These are phyloP conservation scores for Nannochloris sp. DNA, from an alignment of 139 green algal species.

Conservation along the genomic window DNA sequence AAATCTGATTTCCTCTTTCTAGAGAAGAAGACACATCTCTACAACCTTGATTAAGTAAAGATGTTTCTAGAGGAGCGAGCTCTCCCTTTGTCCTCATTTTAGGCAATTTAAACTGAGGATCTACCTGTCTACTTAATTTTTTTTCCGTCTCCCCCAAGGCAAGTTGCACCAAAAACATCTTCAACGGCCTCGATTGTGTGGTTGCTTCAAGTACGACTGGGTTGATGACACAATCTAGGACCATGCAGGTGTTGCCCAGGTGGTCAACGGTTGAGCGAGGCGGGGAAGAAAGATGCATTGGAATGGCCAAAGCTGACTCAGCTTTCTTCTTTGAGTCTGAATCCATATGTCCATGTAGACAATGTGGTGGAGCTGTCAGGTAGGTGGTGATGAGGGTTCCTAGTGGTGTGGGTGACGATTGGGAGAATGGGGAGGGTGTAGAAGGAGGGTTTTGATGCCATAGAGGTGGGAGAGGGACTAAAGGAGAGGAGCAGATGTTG, in stretches of 20 bases:
- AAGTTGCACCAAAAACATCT: not conserved
- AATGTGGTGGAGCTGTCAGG: no score
- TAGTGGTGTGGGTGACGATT: not conserved
- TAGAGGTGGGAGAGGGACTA: not conserved
- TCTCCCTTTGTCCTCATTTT: conserved; percentile 6
- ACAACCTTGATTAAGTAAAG: no score
- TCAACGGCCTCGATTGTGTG: not conserved
- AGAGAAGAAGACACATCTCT: not conserved
- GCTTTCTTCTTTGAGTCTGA: not conserved
- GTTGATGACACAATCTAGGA: not conserved
- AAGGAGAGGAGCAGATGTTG: not conserved
- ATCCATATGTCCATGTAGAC: not conserved
- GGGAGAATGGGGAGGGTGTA: not conserved
- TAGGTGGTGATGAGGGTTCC: not conserved
- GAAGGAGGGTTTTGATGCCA: no score
- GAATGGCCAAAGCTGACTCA: not conserved
- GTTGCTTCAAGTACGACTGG: not conserved
- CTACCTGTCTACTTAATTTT: not conserved
- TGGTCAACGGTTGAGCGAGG: not conserved
- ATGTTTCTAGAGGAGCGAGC: not conserved
- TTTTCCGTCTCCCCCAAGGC: not conserved
- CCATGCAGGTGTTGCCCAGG: not conserved
- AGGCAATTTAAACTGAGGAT: conserved; percentile 1
- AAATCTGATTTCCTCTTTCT: not conserved
- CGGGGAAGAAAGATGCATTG: not conserved